Base-by-base conservation (phyloP, 176 grass and related monocot genomes). In the Carex cristatella region DNA sequence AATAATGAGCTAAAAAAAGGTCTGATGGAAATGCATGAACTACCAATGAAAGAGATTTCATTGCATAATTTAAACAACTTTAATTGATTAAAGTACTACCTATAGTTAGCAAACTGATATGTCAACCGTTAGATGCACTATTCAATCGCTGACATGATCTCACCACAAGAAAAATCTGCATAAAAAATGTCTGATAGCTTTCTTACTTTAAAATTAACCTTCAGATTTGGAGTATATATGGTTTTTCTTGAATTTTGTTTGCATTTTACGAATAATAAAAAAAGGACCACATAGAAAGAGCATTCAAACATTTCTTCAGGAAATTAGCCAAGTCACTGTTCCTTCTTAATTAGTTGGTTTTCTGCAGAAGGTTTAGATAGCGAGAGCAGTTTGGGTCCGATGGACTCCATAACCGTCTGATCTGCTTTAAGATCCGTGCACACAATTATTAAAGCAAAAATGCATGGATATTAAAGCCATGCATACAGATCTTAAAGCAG, bases 11-110 rank as follows among this genome's bases (percentile, higher is more conserved):
- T 82, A 54, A 81, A 81, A 51, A 51, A 51, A 51, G 7, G 60
- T 82, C 38, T 82, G 80, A 82, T 82, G 60, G 35, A 67, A 82
- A 82, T 82, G 61, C 80, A 66, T 48, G 61, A 82, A 67, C 80
- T 32, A 82, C 80, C 80, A 51, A 49, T 5, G 37, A 82, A 82
- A 82, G 63, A 66, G 59, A 62, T 65, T n/a, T 77, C 61, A 65
- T 67, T 66, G 61, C 59, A 65, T 66, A 66, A 66, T 82, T 66
- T 38, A 66, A 61, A 16, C 33, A 65, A 81, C 79, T 81, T 61
- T 81, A 46, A 63, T 82, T 53, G 37, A 64, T 82, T 82, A 65
- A 82, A 82, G 79, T 81, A 46, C 58, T 12, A 11, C n/a, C n/a
- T 67, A 51, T 49, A 74, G 18, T 49, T 74, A 63, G 32, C 80